These are phyloP conservation scores for Didymella lethalis DNA, from an alignment of 2,329 filamentous ascomycete species.

Conservation along the genomic window DNA sequence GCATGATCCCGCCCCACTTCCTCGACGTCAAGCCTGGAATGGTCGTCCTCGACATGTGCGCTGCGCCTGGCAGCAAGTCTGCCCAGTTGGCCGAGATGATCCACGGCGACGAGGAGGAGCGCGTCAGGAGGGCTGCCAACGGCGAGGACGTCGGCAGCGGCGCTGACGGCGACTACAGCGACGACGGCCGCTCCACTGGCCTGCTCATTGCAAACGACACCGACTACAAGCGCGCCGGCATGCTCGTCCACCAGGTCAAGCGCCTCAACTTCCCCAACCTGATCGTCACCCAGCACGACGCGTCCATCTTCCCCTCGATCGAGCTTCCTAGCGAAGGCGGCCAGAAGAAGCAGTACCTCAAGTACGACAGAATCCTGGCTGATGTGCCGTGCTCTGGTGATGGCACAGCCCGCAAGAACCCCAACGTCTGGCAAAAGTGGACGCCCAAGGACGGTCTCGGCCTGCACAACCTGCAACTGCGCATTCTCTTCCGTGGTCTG, in stretches of 20 bases:
- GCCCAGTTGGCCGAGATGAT: conserved; percentile 95
- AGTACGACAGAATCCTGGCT: conserved; percentile 95
- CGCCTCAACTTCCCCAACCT: conserved; percentile 95
- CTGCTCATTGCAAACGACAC: conserved; percentile 94
- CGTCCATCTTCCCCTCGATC: conserved; percentile 92
- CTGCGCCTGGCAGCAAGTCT: conserved; percentile 95
- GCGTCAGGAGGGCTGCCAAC: conserved; percentile 75
- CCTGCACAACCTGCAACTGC: conserved; percentile 83
- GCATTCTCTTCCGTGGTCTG: conserved; percentile 88
- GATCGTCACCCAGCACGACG: conserved; percentile 97
- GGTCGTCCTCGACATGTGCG: conserved; percentile 94
- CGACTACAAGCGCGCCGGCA: conserved; percentile 95
- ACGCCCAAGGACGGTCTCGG: conserved; percentile 85
- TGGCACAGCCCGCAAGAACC: conserved; percentile 91
- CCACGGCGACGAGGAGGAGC: conserved; percentile 88
- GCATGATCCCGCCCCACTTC: conserved; percentile 96
- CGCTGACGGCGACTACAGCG: conserved; percentile 62
- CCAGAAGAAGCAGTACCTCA: conserved; percentile 76
- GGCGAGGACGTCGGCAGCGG: conserved; percentile 68
- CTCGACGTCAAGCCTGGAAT: conserved; percentile 92
- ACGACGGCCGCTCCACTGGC: conserved; percentile 88
- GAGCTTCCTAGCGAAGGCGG: conserved; percentile 71
- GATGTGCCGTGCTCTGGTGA: conserved; percentile 98
- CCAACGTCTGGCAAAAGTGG: conserved; percentile 95
- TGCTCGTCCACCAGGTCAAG: conserved; percentile 98